Evolutionary conservation across 2,329 filamentous ascomycete species (phyloP), one percentile per base, ranked within the genome.

Genomic region (Dactylonectria estremocensis): DNA sequence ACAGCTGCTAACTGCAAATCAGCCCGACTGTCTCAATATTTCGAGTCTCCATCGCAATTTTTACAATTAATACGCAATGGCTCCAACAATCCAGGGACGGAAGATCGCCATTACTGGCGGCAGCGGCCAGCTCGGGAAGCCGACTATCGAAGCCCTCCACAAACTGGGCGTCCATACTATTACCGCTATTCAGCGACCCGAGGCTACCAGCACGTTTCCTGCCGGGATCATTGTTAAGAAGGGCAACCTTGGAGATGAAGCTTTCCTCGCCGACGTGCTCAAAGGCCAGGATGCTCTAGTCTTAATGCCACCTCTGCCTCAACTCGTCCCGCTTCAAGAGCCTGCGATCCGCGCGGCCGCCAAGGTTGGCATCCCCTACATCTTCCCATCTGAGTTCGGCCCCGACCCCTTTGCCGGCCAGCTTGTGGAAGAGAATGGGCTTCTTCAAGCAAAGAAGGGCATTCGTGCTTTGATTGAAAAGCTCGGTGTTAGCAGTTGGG

Each of bases 381-480:
- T 64, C 35, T 37, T 64, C n/a, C 69, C 62, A 2, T 49, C 62
- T 14, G 69, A 71, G 5, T 71, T 61, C 31, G 69, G 69, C 2
- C 69, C 66, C 10, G 56, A 60, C n/a, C 69, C 66, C 5, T 69
- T 61, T 2, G 62, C 62, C 3, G 33, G 33, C 5, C 11, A 18
- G 3, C 59, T 69, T 3, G 46, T 69, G 13, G 37, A 57, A 9
- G 48, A 67, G 20, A 71, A 71, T 11, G 50, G 66, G 24, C 59
- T 71, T 2, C 55, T 71, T 0, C 28, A 63, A 7, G 52, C 61
- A 1, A 71, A 71, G 55, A 59, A 71, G 20, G 28, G 16, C 20
- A 56, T 67, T 3, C 61, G 66, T 5, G 66, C 64, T 22, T 45
- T 67, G 20, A 61, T 67, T 14, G 62, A 69, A 16, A 49, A 67